phyloP scores from a whole-genome alignment of 345 rosid species.

The Toxicodendron radicans region DNA sequence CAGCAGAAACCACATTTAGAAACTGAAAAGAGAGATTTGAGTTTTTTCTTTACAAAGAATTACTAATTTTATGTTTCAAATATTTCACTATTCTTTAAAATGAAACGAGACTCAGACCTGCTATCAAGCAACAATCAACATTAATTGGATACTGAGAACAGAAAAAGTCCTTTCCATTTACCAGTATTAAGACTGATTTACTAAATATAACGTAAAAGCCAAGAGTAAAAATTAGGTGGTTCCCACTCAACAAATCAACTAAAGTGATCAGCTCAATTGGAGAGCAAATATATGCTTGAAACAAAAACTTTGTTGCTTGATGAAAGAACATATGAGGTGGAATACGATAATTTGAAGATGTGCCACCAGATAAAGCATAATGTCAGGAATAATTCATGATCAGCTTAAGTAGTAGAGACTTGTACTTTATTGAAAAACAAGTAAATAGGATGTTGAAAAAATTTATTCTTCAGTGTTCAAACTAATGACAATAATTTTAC shows the following conservation, averaged over 20 bases:
- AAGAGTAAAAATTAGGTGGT: not conserved
- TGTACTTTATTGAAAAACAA: not conserved
- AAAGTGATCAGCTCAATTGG: conserved; percentile 8
- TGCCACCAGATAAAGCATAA: not conserved
- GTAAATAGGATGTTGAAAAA: not conserved
- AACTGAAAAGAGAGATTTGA: not conserved
- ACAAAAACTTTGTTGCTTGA: not conserved
- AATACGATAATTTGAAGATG: not conserved
- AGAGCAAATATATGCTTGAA: not conserved
- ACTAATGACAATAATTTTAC: conserved; percentile 41
- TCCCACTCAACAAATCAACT: not conserved
- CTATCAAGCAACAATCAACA: not conserved
- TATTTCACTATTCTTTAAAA: conserved; percentile 2
- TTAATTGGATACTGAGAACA: not conserved
- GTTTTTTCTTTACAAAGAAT: not conserved
- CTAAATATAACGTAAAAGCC: not conserved
- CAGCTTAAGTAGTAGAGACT: not conserved
- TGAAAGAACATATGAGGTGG: conserved; percentile 2
- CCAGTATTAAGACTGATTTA: not conserved
- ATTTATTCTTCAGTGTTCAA: not conserved
- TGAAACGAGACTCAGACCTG: not conserved
- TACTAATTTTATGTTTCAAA: not conserved
- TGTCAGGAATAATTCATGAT: not conserved
- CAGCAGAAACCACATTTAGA: not conserved
- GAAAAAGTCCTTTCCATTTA: not conserved